phyloP scores from a whole-genome alignment of 2,329 filamentous ascomycete genomes.

The Leptodontidium sp. region DNA sequence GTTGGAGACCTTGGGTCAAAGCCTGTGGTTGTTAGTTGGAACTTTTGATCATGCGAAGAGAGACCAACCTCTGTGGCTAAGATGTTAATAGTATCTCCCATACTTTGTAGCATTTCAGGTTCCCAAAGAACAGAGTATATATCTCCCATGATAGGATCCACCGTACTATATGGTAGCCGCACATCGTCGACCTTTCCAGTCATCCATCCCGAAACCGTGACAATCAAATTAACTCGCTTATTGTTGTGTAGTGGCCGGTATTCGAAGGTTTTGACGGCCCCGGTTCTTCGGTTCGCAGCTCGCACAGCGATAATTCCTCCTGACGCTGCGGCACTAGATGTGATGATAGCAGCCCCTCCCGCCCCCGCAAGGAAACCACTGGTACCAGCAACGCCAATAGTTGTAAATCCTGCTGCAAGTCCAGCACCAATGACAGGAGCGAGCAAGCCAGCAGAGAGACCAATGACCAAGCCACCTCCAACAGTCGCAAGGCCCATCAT shows the following conservation, averaged over 20 bases:
- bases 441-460: slow-evolving; percentile 88
- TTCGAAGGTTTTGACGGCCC: slow-evolving; percentile 94
- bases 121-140: slow-evolving; percentile 98
- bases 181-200: slow-evolving; percentile 98
- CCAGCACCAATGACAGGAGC: slow-evolving; percentile 95
- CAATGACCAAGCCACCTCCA: slow-evolving; percentile 93
- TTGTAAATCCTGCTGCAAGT: slow-evolving; percentile 92
- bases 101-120: slow-evolving; percentile 95
- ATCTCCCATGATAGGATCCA: slow-evolving; percentile 97
- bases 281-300: slow-evolving; percentile 87
- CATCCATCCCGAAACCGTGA: slow-evolving; percentile 98
- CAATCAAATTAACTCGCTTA: slow-evolving; percentile 93
- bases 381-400: slow-evolving; percentile 91
- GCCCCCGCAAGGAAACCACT: slow-evolving; percentile 88
- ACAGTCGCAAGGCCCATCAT: slow-evolving; percentile 98
- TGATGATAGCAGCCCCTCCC: slow-evolving; percentile 93
- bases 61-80: slow-evolving; percentile 88
- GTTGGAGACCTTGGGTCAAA: slow-evolving; percentile 93
- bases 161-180: slow-evolving; percentile 91
- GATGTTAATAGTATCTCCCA: slow-evolving; percentile 99
- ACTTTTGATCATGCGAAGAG: not conserved
- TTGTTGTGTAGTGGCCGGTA: slow-evolving; percentile 98
- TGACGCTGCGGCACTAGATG: slow-evolving; percentile 84
- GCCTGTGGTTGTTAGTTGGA: slow-evolving; percentile 64
- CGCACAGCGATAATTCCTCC: slow-evolving; percentile 86